Base-by-base conservation (phyloP, 345 rosid genomes). In the Isatis tinctoria region DNA sequence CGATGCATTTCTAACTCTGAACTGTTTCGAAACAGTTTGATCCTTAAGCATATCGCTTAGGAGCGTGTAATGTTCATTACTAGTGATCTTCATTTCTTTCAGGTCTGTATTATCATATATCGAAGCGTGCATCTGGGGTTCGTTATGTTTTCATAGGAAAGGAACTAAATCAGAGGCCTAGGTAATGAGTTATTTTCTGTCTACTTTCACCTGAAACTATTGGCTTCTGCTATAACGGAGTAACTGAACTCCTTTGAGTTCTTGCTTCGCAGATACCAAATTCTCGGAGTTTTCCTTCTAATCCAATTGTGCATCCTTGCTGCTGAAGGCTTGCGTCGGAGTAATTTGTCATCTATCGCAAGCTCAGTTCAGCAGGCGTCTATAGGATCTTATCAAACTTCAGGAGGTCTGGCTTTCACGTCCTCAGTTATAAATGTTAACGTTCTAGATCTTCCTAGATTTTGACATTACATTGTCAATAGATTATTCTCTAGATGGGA, bases 21-120 rank as follows among this genome's bases (percentile, higher is more conserved):
- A n/a, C n/a, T n/a, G n/a, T n/a, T n/a, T n/a, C n/a, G n/a, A n/a
- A n/a, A n/a, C n/a, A n/a, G n/a, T n/a, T n/a, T n/a, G n/a, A n/a
- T n/a, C n/a, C n/a, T n/a, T n/a, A n/a, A n/a, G n/a, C n/a, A n/a
- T n/a, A n/a, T n/a, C n/a, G n/a, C n/a, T n/a, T n/a, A n/a, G n/a
- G n/a, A n/a, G n/a, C n/a, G n/a, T n/a, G 13, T 30, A 17, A 5
- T 52, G 51, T 62, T 75, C 10, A 44, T 14, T 13, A n/a, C 13
- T 40, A 4, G 13, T 44, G 58, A 65, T 70, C 69, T 57, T 44
- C 8, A 36, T 40, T 57, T 51, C 62, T 47, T 65, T 65, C 83
- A 90, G 97, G 97, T 37, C 71, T 95, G 40, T 95, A 92, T 80
- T 95, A 92, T 80, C 99, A 95, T 80, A 84, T 92, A 80, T 86